Conservation (phyloP, 1,284 basidiomycete genomes). For the Phylloboletellus chloephorus region DNA sequence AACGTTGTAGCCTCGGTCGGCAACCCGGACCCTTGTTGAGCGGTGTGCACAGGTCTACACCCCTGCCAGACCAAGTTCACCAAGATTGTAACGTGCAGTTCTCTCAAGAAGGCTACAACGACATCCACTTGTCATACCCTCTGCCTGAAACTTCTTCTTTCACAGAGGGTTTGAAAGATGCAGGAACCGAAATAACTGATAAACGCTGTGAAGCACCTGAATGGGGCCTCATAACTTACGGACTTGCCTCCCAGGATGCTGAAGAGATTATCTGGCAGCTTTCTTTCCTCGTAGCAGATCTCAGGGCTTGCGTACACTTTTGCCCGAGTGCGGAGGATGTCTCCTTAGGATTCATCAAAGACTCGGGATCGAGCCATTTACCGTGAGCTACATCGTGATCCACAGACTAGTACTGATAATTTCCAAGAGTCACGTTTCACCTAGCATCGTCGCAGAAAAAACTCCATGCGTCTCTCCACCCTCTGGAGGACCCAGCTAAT, state of each 20-base stretch:
- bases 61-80: neutral
- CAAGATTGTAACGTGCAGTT: constrained; percentile 26
- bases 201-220: constrained; percentile 8
- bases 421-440: constrained; percentile 35
- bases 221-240: constrained; percentile 40
- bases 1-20: constrained; percentile 30
- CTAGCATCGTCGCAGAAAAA: constrained; percentile 37
- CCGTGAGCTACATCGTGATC: constrained; percentile 25
- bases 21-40: constrained; percentile 25
- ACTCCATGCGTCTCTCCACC: constrained; percentile 33
- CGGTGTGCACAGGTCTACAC: constrained; percentile 39
- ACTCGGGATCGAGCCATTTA: constrained; percentile 22
- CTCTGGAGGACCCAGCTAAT: constrained; percentile 25
- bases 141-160: constrained; percentile 16
- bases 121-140: constrained; percentile 34
- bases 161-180: constrained; percentile 18
- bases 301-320: constrained; percentile 38
- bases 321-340: constrained; percentile 30
- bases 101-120: constrained; percentile 42
- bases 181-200: constrained; percentile 11
- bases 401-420: constrained; percentile 2
- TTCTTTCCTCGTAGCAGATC: constrained; percentile 13
- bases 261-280: constrained; percentile 18
- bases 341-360: constrained; percentile 26
- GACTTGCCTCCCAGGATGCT: constrained; percentile 27